A percentile compares a stretch with the other conserved stretches of the same genome.
These are phyloP conservation scores for Barbarea vulgaris DNA, from an alignment of 345 rosid genomes.

Conservation along the genomic window DNA sequence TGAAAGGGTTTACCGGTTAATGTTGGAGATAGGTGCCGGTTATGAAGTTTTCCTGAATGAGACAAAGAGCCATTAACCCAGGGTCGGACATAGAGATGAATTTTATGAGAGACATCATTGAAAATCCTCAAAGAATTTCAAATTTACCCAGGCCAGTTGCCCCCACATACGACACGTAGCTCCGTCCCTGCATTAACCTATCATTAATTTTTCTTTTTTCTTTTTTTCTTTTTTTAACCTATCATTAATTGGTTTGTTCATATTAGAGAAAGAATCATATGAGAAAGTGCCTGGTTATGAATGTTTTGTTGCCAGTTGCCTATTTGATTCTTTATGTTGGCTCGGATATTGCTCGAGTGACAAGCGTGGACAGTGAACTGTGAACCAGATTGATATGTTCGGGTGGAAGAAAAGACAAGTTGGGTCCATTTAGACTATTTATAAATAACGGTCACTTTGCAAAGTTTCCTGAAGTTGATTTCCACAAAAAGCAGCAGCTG, in stretches of 20 bases:
- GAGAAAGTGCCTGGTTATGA: neutral
- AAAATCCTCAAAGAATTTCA: too few relatives aligned
- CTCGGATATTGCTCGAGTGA: neutral
- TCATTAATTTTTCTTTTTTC: too few relatives aligned
- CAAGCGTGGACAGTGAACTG: neutral
- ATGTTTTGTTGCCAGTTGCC: neutral
- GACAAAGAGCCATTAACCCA: too few relatives aligned
- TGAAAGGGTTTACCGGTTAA: neutral
- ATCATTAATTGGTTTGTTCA: neutral
- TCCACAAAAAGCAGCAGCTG: neutral
- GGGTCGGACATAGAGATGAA: too few relatives aligned
- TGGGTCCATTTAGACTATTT: neutral
- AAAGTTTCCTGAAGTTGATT: constrained; percentile 8
- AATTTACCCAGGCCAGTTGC: too few relatives aligned
- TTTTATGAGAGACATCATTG: too few relatives aligned
- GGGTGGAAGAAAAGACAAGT: neutral
- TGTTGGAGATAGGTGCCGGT: neutral
- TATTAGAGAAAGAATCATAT: neutral
- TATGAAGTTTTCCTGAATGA: neutral
- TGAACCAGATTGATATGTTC: too few relatives aligned
- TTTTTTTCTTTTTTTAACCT: too few relatives aligned
- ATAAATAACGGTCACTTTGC: neutral
- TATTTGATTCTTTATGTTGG: constrained; percentile 4
- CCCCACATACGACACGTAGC: too few relatives aligned
- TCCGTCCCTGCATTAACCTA: too few relatives aligned